Evolutionary conservation across 2,329 filamentous ascomycete species (phyloP), one percentile per base, ranked within the genome.

Genomic region (Exophiala oligosperma): DNA sequence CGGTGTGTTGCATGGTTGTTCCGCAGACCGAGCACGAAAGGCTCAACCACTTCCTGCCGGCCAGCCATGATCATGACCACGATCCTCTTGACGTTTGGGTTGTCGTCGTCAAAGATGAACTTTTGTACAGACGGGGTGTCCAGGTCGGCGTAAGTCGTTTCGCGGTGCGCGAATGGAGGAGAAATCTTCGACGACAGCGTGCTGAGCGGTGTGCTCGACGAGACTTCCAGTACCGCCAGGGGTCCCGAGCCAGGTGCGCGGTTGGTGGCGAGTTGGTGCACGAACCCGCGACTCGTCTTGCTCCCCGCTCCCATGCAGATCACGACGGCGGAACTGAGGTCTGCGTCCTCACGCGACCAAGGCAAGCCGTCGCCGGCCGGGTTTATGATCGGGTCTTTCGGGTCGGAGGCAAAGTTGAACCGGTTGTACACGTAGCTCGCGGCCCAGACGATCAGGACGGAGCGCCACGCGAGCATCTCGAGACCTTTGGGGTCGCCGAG

Each of bases 241-340:
- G 67, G 68, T 0, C 61, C 64, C 0, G 59, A 56, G 0, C 52
- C 32, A 2, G 29, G 32, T 43, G 49, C 37, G 12, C 67, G 57
- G 29, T 63, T 62, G 3, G 62, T 53, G 5, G 64, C 55, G 7
- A 68, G 44, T 52, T 66, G 62, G 61, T 67, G 69, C 2, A 56
- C 54, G 29, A 72, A 64, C 7, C 60, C 55, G 8, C 69, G 62
- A 11, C 64, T 68, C 4, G 63, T 68, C 61, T 71, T 71, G 40
- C 64, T 67, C 1, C 69, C 67, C 1, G 70, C 69, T 1, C 56
- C 66, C 2, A 73, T 59, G 49, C 54, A 66, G 23, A 71, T 59
- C 2, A 77, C 62, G 6, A 75, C 66, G n/a, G 74, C 71, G n/a
- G 60, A 67, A 4, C 61, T 54, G 2, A 77, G 59, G 47, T 75